Percentiles rank a stretch among this genome's conserved stretches.
Evolutionary conservation across 208 protist genomes (phyloP).

Genomic region (Leishmania braziliensis): DNA sequence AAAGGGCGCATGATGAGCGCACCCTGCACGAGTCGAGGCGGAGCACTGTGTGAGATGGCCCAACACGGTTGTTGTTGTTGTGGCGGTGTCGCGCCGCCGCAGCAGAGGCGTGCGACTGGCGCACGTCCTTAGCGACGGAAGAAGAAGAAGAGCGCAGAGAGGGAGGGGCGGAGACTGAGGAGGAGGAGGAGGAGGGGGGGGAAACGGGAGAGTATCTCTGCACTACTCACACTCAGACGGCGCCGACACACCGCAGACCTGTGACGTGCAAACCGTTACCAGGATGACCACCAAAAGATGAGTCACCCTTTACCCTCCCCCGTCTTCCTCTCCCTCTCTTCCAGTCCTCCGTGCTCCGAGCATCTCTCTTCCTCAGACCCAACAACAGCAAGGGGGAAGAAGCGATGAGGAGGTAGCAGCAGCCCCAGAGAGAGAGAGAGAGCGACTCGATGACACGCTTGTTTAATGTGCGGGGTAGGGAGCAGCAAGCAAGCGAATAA

Average conservation of each 20-base stretch:
- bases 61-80: background rate
- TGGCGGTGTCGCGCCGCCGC: background rate
- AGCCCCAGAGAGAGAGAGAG: background rate
- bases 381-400: background rate
- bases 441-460: too few relatives aligned
- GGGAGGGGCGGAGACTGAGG: too few relatives aligned
- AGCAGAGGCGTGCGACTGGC: background rate
- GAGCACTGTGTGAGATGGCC: background rate
- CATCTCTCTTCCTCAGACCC: background rate
- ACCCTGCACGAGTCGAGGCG: background rate
- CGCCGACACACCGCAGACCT: too few relatives aligned
- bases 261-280: too few relatives aligned
- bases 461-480: too few relatives aligned
- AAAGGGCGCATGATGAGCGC: background rate
- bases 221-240: background rate
- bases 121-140: background rate
- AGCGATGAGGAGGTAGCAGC: background rate
- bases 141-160: background rate
- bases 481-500: background rate
- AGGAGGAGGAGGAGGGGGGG: background rate
- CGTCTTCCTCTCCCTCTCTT: background rate
- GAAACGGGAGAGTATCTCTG: background rate
- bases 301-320: background rate
- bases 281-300: background rate
- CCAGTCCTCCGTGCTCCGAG: background rate